These are phyloP conservation scores for Sorghum bicolor DNA, from an alignment of 176 grass and related monocot genomes.

Conservation along the genomic window DNA sequence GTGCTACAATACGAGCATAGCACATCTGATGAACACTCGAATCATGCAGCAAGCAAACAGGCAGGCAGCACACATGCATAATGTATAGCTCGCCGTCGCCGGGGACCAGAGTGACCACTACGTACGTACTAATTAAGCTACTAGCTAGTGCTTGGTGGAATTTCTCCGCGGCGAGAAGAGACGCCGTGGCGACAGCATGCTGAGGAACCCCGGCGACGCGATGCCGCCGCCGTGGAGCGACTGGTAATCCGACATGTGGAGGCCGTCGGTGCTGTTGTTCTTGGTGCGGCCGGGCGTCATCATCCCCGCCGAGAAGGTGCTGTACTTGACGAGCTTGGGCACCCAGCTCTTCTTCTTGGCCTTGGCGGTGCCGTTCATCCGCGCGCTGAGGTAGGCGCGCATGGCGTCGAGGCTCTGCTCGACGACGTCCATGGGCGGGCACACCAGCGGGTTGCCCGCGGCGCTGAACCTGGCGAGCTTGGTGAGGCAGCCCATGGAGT, in stretches of 20 bases:
- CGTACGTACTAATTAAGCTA: background rate
- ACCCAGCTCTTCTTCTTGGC: conserved; percentile 55
- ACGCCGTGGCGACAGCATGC: conserved; percentile 72
- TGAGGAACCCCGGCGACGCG: conserved; percentile 62
- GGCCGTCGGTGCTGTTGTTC: conserved; percentile 39
- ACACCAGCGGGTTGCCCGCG: conserved; percentile 70
- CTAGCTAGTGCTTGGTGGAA: conserved; percentile 45
- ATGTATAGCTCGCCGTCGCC: background rate
- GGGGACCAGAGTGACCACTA: background rate
- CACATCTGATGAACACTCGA: conserved; percentile 25
- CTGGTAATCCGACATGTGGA: conserved; percentile 70
- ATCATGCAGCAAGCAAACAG: conserved; percentile 3
- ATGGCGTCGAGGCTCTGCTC: conserved; percentile 76
- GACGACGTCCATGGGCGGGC: conserved; percentile 73
- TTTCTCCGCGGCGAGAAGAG: conserved; percentile 70
- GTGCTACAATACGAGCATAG: background rate
- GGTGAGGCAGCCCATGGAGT: conserved; percentile 81
- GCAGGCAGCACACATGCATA: background rate
- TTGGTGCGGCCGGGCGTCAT: conserved; percentile 33
- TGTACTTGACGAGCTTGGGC: conserved; percentile 57
- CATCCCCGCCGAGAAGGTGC: conserved; percentile 56
- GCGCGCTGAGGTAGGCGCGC: conserved; percentile 58
- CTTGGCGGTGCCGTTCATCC: conserved; percentile 52
- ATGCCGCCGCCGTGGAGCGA: conserved; percentile 61
- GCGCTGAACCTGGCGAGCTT: conserved; percentile 71